Percentiles rank a stretch among this genome's conserved stretches.
Evolutionary conservation across 2,329 filamentous ascomycete genomes (phyloP).

Genomic region (Claviceps pazoutovae): DNA sequence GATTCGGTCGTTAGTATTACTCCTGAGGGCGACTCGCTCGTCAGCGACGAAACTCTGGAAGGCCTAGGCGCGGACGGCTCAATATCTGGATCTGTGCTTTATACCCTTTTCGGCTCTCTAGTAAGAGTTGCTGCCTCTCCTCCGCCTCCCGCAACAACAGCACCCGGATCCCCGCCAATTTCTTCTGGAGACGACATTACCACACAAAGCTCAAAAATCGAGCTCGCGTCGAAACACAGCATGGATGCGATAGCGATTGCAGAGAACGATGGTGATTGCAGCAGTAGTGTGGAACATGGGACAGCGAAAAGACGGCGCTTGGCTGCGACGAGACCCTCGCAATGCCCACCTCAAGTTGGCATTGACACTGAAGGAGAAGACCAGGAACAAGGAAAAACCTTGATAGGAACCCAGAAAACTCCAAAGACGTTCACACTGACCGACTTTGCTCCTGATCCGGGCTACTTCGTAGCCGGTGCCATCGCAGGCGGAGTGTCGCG

Average conservation of each 20-base stretch:
- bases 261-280: conserved; percentile 8
- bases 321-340: conserved; percentile 10
- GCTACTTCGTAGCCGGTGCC: conserved; percentile 95
- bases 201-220: neutral
- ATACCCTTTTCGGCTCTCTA: conserved; percentile 63
- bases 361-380: conserved; percentile 21
- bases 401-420: conserved; percentile 20
- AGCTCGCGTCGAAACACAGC: conserved; percentile 5
- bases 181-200: neutral
- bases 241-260: conserved; percentile 4
- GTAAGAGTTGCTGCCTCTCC: conserved; percentile 47
- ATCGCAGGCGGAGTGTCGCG: conserved; percentile 88
- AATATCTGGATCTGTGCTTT: conserved; percentile 41
- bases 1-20: conserved; percentile 79
- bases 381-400: conserved; percentile 16
- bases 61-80: conserved; percentile 76
- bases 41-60: conserved; percentile 82
- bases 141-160: conserved; percentile 18
- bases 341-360: conserved; percentile 15
- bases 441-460: conserved; percentile 68
- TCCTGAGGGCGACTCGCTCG: conserved; percentile 82
- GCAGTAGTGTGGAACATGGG: conserved; percentile 11
- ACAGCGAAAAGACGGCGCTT: conserved; percentile 13
- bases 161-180: neutral
- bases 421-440: conserved; percentile 41